Evolutionary conservation across 1,284 basidiomycete species (phyloP), one percentile per base, ranked within the genome.

Genomic region (Ceratobasidium sp.): DNA sequence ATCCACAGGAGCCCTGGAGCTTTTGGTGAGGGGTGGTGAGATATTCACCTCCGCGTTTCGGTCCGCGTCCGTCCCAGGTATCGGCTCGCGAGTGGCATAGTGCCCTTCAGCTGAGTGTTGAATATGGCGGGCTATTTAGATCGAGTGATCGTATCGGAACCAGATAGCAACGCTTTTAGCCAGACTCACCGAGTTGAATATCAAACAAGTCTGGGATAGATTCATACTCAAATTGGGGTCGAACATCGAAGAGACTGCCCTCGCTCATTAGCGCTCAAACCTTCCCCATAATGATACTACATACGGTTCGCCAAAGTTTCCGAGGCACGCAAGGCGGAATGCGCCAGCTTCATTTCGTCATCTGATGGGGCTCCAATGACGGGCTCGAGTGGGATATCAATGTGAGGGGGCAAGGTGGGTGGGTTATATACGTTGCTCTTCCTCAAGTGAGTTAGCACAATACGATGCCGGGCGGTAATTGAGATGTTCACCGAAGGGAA

Each of bases 121-220:
- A 8, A 63, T 27, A 41, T 41, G 36, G 7, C 60, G 36, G 1
- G 33, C 33, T 41, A 41, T 11, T 11, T 11, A 41, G 36, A 41
- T 41, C 11, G 36, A 41, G 41, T 15, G n/a, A 36, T 36, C 27
- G 3, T 9, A 7, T 4, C 19, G 4, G 3, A n/a, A 19, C 57
- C 19, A 60, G n/a, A n/a, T n/a, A 19, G 36, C 41, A 5, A 19
- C 6, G 24, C n/a, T 36, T 41, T 2, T 8, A 45, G 27, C 17
- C 2, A 4, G n/a, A 44, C 60, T 63, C 22, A 63, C 60, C 60
- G 15, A 63, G 11, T 22, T 63, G 60, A 7, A 63, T n/a, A 45
- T 63, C 22, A 15, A 63, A 63, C 7, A 63, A 29, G 27, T 63
- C 19, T 63, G 60, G 1, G 41, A 45, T 24, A 63, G 17, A 22